Conservation (phyloP, 1,139 yeast genomes). For the Taiozyma sp. region DNA sequence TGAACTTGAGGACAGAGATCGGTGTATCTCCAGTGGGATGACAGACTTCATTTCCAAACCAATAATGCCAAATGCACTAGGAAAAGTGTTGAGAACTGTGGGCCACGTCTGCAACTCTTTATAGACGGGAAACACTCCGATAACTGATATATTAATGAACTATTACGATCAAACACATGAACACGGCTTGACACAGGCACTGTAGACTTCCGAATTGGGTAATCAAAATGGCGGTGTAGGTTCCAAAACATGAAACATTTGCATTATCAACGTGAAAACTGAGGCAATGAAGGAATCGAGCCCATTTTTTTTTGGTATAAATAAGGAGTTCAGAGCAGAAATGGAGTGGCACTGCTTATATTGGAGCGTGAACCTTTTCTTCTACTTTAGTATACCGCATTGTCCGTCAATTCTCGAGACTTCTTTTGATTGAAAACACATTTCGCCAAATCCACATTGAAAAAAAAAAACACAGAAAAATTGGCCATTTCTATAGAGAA, state of each 20-base stretch:
- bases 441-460: not conserved
- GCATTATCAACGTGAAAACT: not conserved
- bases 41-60: slow-evolving; percentile 54
- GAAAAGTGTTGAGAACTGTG: slow-evolving; percentile 24
- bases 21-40: slow-evolving; percentile 49
- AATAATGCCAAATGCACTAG: slow-evolving; percentile 44
- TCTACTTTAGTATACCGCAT: not conserved
- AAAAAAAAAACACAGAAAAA: not conserved
- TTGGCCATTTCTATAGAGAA: not conserved
- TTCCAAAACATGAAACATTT: not conserved
- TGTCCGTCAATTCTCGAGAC: not conserved
- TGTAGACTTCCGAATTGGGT: not conserved
- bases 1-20: slow-evolving; percentile 49
- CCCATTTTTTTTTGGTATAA: not conserved
- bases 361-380: not conserved
- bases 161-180: not conserved
- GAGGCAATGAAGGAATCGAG: not conserved
- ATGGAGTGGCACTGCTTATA: too few relatives aligned
- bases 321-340: not conserved
- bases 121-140: not conserved
- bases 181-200: not conserved
- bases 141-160: not conserved
- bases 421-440: not conserved
- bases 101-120: slow-evolving; percentile 2
- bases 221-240: not conserved